A percentile compares a stretch with the other conserved stretches of the same genome.
Conservation (phyloP, 108 stramenopile genomes). For the Nitzschia sp. region DNA sequence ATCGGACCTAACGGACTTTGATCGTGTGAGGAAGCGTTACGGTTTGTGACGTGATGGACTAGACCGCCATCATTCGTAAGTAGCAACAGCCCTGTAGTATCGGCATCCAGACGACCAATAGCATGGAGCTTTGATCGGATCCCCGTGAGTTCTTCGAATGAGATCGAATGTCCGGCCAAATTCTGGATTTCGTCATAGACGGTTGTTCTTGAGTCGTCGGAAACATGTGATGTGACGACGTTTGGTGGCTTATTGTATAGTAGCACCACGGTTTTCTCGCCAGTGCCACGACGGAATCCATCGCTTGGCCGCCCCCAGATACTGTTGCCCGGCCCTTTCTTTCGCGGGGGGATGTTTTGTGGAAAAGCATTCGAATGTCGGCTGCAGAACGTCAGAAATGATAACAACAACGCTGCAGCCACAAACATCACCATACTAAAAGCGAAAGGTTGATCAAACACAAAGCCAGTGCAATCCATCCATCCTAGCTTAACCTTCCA, state of each 20-base stretch:
- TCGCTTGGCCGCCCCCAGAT: no score
- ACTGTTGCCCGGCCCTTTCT: no score
- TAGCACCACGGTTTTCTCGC: slow-evolving; percentile 61
- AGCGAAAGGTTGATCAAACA: no score
- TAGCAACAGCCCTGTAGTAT: slow-evolving; percentile 68
- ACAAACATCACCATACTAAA: no score
- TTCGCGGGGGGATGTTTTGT: no score
- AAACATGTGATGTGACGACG: slow-evolving; percentile 68
- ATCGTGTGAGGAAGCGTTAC: slow-evolving; percentile 28
- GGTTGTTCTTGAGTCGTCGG: slow-evolving; percentile 41
- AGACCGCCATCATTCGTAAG: slow-evolving; percentile 74
- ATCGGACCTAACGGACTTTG: slow-evolving; percentile 4
- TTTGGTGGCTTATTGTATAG: slow-evolving; percentile 66
- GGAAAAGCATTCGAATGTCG: no score
- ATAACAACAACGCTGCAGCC: no score
- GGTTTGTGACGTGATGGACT: slow-evolving; percentile 70
- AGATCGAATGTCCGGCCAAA: slow-evolving; percentile 46
- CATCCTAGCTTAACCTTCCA: no score
- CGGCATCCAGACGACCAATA: slow-evolving; percentile 68
- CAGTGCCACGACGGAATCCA: neutral
- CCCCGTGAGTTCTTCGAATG: slow-evolving; percentile 49
- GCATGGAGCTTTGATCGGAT: slow-evolving; percentile 69
- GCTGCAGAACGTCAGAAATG: no score
- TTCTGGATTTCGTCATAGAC: slow-evolving; percentile 61
- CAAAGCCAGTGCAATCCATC: no score